Evolutionary conservation across 257 asterid species (phyloP), one percentile per base, ranked within the genome.

Genomic region (Mentha longifolia): DNA sequence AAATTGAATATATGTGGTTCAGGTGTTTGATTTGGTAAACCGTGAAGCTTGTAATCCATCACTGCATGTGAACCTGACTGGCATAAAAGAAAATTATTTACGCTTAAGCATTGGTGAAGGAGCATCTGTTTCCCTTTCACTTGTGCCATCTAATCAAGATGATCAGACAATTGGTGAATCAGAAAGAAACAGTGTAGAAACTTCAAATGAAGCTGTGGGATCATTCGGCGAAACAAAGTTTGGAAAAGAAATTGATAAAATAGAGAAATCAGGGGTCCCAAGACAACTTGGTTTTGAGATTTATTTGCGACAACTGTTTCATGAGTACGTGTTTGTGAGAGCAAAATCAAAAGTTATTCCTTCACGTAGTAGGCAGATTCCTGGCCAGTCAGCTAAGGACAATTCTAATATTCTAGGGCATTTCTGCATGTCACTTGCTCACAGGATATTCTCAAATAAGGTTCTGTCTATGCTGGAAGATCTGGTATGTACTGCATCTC

Each of bases 21-120:
- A 95, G 99, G 95, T 92, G 72, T 95, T 95, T 65, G 96, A 89
- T 77, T 88, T 92, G 86, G 96, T 95, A 67, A 89, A 82, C 76
- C 98, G 96, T 35, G 98, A 92, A 80, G 98, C 97, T 51, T 89
- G 92, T 73, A 84, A 77, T 73, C 87, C 97, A 67, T 83, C 95
- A 56, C 67, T 79, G 63, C 84, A 83, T 73, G 85, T 78, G 51
- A 81, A 87, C 73, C 86, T 95, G 77, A 88, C 96, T 70, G 99
- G 98, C 65, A 88, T 88, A 68, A 88, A 79, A 81, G 99, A 95
- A 80, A 89, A 95, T 80, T 85, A 77, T 77, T 73, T 92, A 51
- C 85, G 87, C 63, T 76, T 95, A 74, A 77, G 87, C 82, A 83
- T 95, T 69, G 91, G 90, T 79, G 85, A 89, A 82, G 97, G 87